Conservation (phyloP, 2,329 filamentous ascomycete species). For the Xylariaceae sp. region DNA sequence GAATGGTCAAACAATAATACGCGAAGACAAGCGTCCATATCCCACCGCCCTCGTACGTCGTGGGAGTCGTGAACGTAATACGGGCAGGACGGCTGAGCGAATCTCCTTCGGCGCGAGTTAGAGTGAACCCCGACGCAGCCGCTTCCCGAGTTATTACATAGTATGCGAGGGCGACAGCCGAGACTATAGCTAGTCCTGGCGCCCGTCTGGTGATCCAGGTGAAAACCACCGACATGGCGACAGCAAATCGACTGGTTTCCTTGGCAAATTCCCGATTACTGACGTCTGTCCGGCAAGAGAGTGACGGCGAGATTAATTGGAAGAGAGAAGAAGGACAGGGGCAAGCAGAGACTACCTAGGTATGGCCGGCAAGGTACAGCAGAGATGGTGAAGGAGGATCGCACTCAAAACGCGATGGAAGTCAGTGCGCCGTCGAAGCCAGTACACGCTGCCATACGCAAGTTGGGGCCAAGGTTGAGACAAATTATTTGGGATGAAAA, state of each 20-base stretch:
- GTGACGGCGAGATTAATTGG: conserved; percentile 18
- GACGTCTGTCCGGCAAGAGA: conserved; percentile 18
- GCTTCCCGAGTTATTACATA: conserved; percentile 53
- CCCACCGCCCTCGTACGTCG: conserved; percentile 40
- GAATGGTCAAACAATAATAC: conserved; percentile 62
- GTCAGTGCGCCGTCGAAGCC: conserved; percentile 19
- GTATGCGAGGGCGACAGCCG: conserved; percentile 47
- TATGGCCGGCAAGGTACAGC: conserved; percentile 23
- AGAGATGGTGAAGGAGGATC: conserved; percentile 8
- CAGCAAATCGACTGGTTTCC: conserved; percentile 23
- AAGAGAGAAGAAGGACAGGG: conserved; percentile 19
- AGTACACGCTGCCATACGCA: conserved; percentile 21
- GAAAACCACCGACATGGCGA: conserved; percentile 50
- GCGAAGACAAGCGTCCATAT: conserved; percentile 54
- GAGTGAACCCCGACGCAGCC: conserved; percentile 41
- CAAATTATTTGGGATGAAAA: conserved; percentile 20
- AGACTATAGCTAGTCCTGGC: conserved; percentile 53
- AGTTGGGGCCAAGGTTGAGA: conserved; percentile 14
- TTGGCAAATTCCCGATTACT: conserved; percentile 20
- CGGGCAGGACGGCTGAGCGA: conserved; percentile 35
- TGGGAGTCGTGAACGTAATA: conserved; percentile 30
- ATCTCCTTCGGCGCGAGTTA: conserved; percentile 39
- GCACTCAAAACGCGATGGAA: conserved; percentile 23
- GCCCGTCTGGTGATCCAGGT: conserved; percentile 51
- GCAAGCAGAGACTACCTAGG: conserved; percentile 16